Evolutionary conservation across 371 early-diverging fungal species (phyloP).

Genomic region (Mucor mucedo): DNA sequence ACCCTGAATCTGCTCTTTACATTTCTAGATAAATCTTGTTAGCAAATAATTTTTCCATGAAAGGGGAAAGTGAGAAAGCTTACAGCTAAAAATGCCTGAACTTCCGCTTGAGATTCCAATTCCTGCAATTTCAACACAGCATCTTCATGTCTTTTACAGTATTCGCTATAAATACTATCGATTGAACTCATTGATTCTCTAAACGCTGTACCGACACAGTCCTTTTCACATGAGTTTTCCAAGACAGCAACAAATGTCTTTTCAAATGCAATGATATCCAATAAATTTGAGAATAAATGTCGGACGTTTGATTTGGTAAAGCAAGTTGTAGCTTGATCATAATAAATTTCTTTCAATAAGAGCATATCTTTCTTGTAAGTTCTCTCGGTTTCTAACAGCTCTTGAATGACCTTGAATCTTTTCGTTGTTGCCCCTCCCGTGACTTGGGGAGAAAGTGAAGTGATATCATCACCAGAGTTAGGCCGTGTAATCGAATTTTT

Average conservation of each 20-base stretch:
- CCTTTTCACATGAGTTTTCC: slow-evolving; percentile 2
- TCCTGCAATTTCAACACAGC: slow-evolving; percentile 65
- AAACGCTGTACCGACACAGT: slow-evolving; percentile 58
- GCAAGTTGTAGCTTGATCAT: slow-evolving; percentile 33
- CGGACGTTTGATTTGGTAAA: slow-evolving; percentile 57
- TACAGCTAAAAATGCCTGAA: slow-evolving; percentile 62
- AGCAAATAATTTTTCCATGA: background rate
- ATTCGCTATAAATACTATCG: slow-evolving; percentile 71
- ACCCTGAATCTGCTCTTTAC: slow-evolving; percentile 60
- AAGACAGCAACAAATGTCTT: slow-evolving; percentile 50
- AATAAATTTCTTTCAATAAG: slow-evolving; percentile 65
- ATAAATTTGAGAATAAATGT: slow-evolving; percentile 66
- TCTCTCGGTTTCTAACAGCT: slow-evolving; percentile 74
- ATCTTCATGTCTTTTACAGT: slow-evolving; percentile 79
- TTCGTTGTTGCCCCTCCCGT: slow-evolving; percentile 1
- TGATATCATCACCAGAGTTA: background rate
- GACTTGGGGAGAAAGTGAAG: slow-evolving; percentile 17
- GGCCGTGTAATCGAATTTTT: slow-evolving; percentile 25
- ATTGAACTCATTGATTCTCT: slow-evolving; percentile 53
- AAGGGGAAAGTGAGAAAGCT: background rate
- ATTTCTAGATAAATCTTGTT: slow-evolving; percentile 31
- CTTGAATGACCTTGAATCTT: slow-evolving; percentile 31
- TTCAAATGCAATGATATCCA: slow-evolving; percentile 60
- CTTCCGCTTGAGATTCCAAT: slow-evolving; percentile 44
- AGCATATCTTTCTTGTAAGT: slow-evolving; percentile 69